Base-by-base conservation (phyloP, 2,329 filamentous ascomycete species). In the Aspergillus awamori region DNA sequence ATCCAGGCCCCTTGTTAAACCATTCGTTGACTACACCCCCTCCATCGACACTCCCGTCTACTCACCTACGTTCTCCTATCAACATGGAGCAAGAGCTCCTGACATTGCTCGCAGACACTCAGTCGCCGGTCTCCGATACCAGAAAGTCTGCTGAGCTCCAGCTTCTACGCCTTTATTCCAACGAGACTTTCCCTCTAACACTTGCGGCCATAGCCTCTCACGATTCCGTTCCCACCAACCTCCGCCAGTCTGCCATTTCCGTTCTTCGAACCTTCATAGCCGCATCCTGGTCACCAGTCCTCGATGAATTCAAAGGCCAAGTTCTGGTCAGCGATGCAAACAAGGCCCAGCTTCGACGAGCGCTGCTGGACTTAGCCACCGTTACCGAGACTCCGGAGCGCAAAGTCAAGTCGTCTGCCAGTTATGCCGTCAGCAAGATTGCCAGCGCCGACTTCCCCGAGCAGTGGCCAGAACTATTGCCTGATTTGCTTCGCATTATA, bases 361-460 rank as follows among this genome's bases (percentile, higher is more conserved):
- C 86, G 60, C 80, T 98, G 65, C 84, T 99, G 55, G 87, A 92
- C 64, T 83, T 98, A 59, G 90, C 90, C 22, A 84, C 93, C 53
- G 90, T 86, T 61, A 81, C 84, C 45, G 89, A 90, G 60, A 86
- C 87, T 30, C 81, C 85, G 38, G 91, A 97, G 72, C 87, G 92
- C 69, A 97, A 92, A 79, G 89, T 97, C 73, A 95, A 95, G 81
- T 86, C 89, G 59, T 88, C 90, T n/a, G 92, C 94, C 55, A 96
- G 93, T 82, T 92, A 88, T 68, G 87, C 90, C 5, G 92, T 97
- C 64, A 94, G 93, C 81, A 98, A 97, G 80, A 96, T 99, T 69
- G 95, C 95, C 59, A 90, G 88, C 65, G 87, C 89, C 71, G 95
- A 99, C 80, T 98, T 96, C 74, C 95, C 95, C 57, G 92, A 97